Conservation (phyloP, 352 stramenopile genomes). For the Phytophthora capsici region DNA sequence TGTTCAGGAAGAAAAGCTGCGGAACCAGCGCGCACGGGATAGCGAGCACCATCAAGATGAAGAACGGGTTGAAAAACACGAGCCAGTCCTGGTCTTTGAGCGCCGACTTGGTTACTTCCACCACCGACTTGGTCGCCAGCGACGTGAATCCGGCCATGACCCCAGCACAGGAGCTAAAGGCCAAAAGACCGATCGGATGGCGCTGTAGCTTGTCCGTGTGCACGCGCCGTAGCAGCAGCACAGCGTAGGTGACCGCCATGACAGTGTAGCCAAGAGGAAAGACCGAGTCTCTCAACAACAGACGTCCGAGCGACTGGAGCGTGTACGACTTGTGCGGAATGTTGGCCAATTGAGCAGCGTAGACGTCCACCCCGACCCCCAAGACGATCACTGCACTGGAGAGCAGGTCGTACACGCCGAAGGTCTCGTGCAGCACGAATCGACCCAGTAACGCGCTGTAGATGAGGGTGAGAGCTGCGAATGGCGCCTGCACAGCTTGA, state of each 20-base stretch:
- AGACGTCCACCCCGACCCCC: slow-evolving; percentile 69
- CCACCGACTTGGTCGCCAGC: slow-evolving; percentile 74
- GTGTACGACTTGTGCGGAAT: slow-evolving; percentile 61
- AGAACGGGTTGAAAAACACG: slow-evolving; percentile 73
- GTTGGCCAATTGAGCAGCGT: slow-evolving; percentile 54
- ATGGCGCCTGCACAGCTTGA: slow-evolving; percentile 80
- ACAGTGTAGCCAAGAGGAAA: slow-evolving; percentile 65
- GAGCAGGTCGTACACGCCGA: slow-evolving; percentile 54
- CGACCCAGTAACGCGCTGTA: slow-evolving; percentile 75
- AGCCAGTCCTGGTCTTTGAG: slow-evolving; percentile 45
- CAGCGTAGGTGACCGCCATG: slow-evolving; percentile 52
- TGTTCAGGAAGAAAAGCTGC: slow-evolving; percentile 84
- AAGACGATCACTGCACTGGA: slow-evolving; percentile 71
- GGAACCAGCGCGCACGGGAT: slow-evolving; percentile 68
- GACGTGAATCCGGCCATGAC: slow-evolving; percentile 84
- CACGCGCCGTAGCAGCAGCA: slow-evolving; percentile 62
- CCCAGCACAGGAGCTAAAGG: slow-evolving; percentile 74
- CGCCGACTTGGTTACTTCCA: slow-evolving; percentile 67
- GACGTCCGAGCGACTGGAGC: slow-evolving; percentile 48
- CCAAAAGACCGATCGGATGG: slow-evolving; percentile 58
- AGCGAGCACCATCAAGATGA: slow-evolving; percentile 60
- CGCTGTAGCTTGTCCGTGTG: slow-evolving; percentile 59
- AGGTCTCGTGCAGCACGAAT: slow-evolving; percentile 67
- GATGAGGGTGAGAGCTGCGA: slow-evolving; percentile 80
- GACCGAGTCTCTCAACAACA: slow-evolving; percentile 65